These are phyloP conservation scores for Penicillium paxilli DNA, from an alignment of 495 filamentous ascomycete species.

Conservation along the genomic window DNA sequence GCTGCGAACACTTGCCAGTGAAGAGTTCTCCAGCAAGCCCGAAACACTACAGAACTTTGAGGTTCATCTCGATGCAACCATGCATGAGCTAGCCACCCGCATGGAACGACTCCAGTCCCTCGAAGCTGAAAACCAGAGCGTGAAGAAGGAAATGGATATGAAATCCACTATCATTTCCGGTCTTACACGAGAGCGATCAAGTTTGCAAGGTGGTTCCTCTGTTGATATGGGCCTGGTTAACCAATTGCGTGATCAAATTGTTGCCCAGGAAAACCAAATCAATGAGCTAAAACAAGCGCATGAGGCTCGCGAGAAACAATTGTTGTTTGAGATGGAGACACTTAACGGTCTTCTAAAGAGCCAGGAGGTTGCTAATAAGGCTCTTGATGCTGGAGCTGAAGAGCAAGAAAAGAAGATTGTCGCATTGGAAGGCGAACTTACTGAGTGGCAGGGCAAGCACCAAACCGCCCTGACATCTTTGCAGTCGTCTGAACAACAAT, in stretches of 20 bases:
- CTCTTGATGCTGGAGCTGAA: constrained; percentile 45
- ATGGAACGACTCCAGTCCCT: constrained; percentile 88
- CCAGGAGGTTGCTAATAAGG: constrained; percentile 41
- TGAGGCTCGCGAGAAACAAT: constrained; percentile 68
- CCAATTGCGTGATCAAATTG: constrained; percentile 80
- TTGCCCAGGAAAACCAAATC: constrained; percentile 81
- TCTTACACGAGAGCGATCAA: constrained; percentile 86
- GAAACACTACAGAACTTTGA: constrained; percentile 93
- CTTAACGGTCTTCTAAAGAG: constrained; percentile 60
- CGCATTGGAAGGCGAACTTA: constrained; percentile 73
- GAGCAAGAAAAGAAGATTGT: constrained; percentile 64
- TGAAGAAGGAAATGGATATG: constrained; percentile 93
- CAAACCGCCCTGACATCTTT: constrained; percentile 67
- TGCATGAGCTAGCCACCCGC: constrained; percentile 85
- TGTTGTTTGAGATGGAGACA: constrained; percentile 65
- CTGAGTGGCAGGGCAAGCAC: constrained; percentile 74
- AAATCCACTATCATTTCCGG: constrained; percentile 95
- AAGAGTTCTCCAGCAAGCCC: constrained; percentile 78
- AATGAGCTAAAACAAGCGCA: constrained; percentile 71
- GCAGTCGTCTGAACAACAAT: constrained; percentile 69
- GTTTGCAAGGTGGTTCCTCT: constrained; percentile 75
- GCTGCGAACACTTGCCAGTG: constrained; percentile 80
- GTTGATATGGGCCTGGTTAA: constrained; percentile 94
- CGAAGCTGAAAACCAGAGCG: constrained; percentile 77
- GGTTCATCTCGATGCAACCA: constrained; percentile 82